These are phyloP conservation scores for Podospora sp. DNA, from an alignment of 495 filamentous ascomycete genomes.

Conservation along the genomic window DNA sequence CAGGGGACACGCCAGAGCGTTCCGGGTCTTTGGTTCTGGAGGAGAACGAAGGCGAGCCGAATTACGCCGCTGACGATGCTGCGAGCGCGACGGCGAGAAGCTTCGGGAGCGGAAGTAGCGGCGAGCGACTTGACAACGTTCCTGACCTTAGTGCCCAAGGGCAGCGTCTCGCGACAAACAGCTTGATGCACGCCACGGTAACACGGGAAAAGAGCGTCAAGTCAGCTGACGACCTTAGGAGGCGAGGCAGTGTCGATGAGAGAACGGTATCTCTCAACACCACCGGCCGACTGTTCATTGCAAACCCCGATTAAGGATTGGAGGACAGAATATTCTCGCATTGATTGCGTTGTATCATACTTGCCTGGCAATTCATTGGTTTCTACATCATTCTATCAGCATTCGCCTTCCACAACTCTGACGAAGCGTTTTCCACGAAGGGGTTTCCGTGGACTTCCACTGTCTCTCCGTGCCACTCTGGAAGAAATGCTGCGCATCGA, in stretches of 20 bases:
- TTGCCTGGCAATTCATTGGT: neutral
- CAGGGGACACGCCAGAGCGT: slow-evolving; percentile 66
- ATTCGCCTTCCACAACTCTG: neutral
- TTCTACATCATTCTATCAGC: neutral
- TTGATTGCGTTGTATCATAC: neutral
- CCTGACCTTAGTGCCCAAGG: slow-evolving; percentile 44
- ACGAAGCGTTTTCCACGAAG: too few species aligned
- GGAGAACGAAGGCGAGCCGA: slow-evolving; percentile 35
- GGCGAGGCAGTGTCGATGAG: slow-evolving; percentile 93
- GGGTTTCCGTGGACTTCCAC: too few species aligned
- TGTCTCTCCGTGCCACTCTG: too few species aligned
- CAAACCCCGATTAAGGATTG: slow-evolving; percentile 76
- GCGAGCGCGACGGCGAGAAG: slow-evolving; percentile 47
- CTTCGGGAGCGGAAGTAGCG: slow-evolving; percentile 58
- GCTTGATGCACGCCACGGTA: slow-evolving; percentile 52
- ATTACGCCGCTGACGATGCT: slow-evolving; percentile 37
- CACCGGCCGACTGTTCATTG: slow-evolving; percentile 80
- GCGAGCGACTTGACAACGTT: slow-evolving; percentile 53
- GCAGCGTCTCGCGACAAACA: slow-evolving; percentile 54
- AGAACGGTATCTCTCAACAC: slow-evolving; percentile 77
- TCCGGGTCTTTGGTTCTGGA: slow-evolving; percentile 48
- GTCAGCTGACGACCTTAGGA: slow-evolving; percentile 72
- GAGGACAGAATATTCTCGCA: neutral
- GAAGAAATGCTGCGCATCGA: too few species aligned
- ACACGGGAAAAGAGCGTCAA: slow-evolving; percentile 67